Evolutionary conservation across 1,284 basidiomycete genomes (phyloP), one percentile per base, ranked within the genome.

Genomic region (Austroboletus olivaceoglutinosus): DNA sequence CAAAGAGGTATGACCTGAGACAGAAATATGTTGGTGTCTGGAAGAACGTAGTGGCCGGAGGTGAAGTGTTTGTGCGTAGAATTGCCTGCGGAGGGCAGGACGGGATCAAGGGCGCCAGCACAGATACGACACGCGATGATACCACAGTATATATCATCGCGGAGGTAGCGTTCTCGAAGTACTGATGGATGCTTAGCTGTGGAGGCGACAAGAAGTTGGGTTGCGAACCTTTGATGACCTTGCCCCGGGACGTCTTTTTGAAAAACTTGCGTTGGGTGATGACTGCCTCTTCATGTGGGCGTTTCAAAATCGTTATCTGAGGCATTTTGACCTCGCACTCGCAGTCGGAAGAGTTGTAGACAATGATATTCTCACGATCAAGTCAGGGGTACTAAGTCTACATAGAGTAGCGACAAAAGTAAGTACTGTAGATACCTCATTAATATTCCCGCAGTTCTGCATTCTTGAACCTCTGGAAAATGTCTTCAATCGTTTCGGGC

Each of bases 21-120:
- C 12, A 99, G 77, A 59, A 98, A 92, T 8, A 98, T 84, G 70
- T 99, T 99, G 22, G 97, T 98, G 70, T 99, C 97, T 15, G 96
- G 88, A 5, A 99, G 74, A 27, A 98, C 69, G 68, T 89, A 95
- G 65, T 98, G 92, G 0, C 89, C 85, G 48, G 76, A 65, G 0
- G 79, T 75, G 62, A 78, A 88, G 0, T 64, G 62, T 41, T 73
- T 75, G 70, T 83, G 86, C 4, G 72, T 68, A 7, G 68, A 61
- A 45, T 80, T 80, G 8, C 86, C 86, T 3, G 68, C 59, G 21
- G 60, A 61, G 38, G 81, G 85, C 21, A 85, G 76, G 42, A 70
- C 68, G 25, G 75, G 71, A 41, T 65, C 54, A 16, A 62, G 47
- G 18, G 61, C 56, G 29, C 71, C 73, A 15, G 70, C 58, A 50